These are phyloP conservation scores for Flaveria trinervia DNA, from an alignment of 129 eudicot genomes.

Conservation along the genomic window DNA sequence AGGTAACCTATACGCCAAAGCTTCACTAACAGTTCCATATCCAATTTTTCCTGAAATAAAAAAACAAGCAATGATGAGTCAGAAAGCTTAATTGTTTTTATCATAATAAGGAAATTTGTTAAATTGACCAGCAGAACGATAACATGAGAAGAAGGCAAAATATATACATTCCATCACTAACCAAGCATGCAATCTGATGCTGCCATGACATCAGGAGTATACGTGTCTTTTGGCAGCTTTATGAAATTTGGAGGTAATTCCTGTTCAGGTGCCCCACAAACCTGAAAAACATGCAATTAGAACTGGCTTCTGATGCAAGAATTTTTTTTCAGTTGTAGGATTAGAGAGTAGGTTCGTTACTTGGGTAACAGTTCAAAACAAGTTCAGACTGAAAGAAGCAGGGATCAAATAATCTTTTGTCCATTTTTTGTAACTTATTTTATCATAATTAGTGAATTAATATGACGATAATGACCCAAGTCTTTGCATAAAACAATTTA, in stretches of 20 bases:
- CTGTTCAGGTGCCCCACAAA: conserved; percentile 86
- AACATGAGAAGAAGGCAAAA: not conserved
- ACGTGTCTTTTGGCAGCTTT: conserved; percentile 86
- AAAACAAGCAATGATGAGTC: conserved; percentile 11
- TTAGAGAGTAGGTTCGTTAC: not conserved
- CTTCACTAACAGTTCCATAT: conserved; percentile 98
- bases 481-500: not conserved
- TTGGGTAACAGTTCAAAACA: not conserved
- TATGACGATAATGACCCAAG: not conserved
- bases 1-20: conserved; percentile 88
- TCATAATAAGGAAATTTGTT: not conserved
- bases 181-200: conserved; percentile 99
- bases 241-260: conserved; percentile 83
- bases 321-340: not conserved
- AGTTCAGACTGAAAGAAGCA: not conserved
- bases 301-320: not conserved
- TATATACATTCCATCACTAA: conserved; percentile 39
- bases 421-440: not conserved
- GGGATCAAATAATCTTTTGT: not conserved
- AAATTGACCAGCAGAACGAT: not conserved
- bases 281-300: conserved; percentile 42
- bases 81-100: conserved; percentile 1
- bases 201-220: conserved; percentile 96
- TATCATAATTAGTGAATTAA: not conserved
- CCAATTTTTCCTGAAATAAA: conserved; percentile 88